Evolutionary conservation across 495 filamentous ascomycete species (phyloP), one percentile per base, ranked within the genome.

Genomic region (Penicillium egyptiacum): DNA sequence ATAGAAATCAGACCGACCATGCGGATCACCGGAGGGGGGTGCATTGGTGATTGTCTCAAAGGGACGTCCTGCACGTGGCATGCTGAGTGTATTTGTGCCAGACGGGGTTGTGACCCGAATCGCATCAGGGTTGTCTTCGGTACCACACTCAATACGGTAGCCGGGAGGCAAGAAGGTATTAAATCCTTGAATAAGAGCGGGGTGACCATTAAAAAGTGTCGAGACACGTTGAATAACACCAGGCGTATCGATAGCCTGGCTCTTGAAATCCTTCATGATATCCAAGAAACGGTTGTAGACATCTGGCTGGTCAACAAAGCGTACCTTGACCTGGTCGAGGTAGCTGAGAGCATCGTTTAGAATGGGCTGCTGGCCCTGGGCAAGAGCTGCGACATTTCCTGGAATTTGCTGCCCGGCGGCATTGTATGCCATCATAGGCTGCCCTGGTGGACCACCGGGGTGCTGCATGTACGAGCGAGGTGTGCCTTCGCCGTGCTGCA

Each of bases 231-330:
- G 93, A 62, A 99, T 99, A 8, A 99, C 95, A 12, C 95, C 95
- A 2, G 95, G 95, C 0, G 95, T 99, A 69, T 99, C 92, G 67
- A 99, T 99, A 8, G 92, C 90, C 75, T 96, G 92, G 64, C 92
- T 96, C 76, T 99, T 99, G 76, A 99, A 99, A 59, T 99, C 95
- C 71, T 99, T 99, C 95, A 99, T 99, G 49, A 99, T 99, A 61
- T 99, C 94, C 50, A 99, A 75, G 65, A 99, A 99, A 20, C 88
- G 84, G 69, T 99, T 99, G 66, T 99, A 99, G 2, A 99, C 94
- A 70, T 99, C 95, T 9, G 94, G 93, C 62, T 96, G 91, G 53
- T 97, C 92, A 51, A 90, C 87, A 64, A 99, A 99, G 61, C 96
- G 92, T 45, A 97, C 93, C 74, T 99, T 99, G 57, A 99, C 94